A percentile compares a stretch with the other conserved stretches of the same genome.
These are phyloP conservation scores for Tolypocladium nubicola DNA, from an alignment of 2,329 filamentous ascomycete species.

Conservation along the genomic window DNA sequence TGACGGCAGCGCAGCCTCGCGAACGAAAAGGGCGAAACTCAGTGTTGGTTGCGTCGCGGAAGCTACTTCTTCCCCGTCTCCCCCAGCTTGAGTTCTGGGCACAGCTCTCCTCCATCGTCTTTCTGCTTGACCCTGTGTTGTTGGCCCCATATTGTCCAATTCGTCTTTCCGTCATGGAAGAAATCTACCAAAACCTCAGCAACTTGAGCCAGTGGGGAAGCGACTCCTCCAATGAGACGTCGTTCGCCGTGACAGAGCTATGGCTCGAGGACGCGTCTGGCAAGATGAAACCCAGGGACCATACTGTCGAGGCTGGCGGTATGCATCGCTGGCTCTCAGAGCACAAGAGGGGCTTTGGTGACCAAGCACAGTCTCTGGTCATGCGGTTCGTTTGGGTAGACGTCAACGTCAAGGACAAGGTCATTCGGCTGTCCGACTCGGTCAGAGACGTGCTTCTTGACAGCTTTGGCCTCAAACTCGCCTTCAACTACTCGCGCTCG, in stretches of 20 bases:
- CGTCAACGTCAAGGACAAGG: constrained; percentile 10
- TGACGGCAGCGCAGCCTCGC: neutral
- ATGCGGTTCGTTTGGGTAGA: constrained; percentile 18
- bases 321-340: constrained; percentile 12
- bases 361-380: constrained; percentile 12
- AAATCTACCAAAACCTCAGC: constrained; percentile 19
- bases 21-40: neutral
- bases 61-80: neutral
- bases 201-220: constrained; percentile 12
- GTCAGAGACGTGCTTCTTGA: constrained; percentile 11
- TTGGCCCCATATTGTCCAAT: neutral
- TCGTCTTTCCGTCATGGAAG: constrained; percentile 13
- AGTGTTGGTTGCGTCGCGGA: neutral
- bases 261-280: constrained; percentile 14
- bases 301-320: constrained; percentile 3
- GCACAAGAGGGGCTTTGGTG: constrained; percentile 5
- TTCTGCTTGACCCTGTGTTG: neutral
- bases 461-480: constrained; percentile 18
- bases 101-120: neutral
- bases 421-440: constrained; percentile 13
- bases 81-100: neutral
- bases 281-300: constrained; percentile 5
- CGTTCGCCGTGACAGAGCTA: constrained; percentile 17
- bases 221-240: constrained; percentile 6
- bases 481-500: constrained; percentile 21